These are phyloP conservation scores for Termitomyces sp. DNA, from an alignment of 1,284 basidiomycete genomes.

Conservation along the genomic window DNA sequence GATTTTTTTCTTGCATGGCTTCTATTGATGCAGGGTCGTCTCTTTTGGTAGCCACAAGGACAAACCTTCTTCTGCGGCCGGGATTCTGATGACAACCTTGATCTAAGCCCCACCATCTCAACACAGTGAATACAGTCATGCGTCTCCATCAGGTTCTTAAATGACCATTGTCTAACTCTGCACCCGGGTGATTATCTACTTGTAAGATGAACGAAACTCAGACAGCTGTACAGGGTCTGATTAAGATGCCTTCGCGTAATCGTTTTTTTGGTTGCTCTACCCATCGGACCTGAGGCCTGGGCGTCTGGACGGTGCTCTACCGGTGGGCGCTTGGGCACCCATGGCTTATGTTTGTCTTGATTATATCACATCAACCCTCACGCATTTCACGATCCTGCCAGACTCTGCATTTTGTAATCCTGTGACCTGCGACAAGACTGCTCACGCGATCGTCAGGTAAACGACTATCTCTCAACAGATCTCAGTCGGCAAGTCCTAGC, in stretches of 20 bases:
- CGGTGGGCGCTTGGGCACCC: not conserved
- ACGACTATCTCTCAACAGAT: not conserved
- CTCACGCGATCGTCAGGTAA: constrained; percentile 8
- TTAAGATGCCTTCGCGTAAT: constrained; percentile 6
- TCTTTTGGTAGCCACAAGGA: constrained; percentile 18
- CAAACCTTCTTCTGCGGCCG: constrained; percentile 15
- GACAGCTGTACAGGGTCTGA: not conserved
- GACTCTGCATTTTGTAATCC: constrained; percentile 6
- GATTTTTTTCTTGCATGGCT: not conserved
- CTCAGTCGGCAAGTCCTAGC: constrained; percentile 3
- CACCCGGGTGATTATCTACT: not conserved
- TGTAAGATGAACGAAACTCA: not conserved
- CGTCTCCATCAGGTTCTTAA: constrained; percentile 7
- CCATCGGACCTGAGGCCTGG: not conserved
- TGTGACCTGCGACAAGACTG: constrained; percentile 5
- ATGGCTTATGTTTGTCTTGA: not conserved
- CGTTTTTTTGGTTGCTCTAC: constrained; percentile 5
- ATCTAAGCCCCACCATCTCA: constrained; percentile 21
- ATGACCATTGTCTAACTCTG: constrained; percentile 4
- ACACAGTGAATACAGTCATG: constrained; percentile 2
- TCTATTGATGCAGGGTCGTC: constrained; percentile 16
- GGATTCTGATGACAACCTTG: constrained; percentile 24
- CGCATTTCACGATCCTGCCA: constrained; percentile 1
- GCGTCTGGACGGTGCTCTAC: not conserved
- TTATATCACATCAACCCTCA: not conserved